These are phyloP conservation scores for Globisporangium spinosum DNA, from an alignment of 352 stramenopile genomes.

Conservation along the genomic window DNA sequence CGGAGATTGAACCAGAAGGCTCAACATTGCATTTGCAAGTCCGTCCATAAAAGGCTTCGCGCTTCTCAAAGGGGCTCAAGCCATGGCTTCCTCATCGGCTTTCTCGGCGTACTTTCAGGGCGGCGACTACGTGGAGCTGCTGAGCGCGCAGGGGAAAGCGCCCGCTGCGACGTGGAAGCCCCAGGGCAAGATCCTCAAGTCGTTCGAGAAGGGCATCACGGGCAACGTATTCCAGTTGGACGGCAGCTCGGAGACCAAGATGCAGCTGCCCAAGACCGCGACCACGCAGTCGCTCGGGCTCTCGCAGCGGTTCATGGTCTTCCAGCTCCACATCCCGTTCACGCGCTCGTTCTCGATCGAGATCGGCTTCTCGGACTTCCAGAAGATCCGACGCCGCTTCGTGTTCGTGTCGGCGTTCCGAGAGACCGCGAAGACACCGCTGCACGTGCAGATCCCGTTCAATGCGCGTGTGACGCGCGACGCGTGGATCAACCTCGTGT, in stretches of 20 bases:
- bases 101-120: constrained; percentile 64
- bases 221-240: constrained; percentile 78
- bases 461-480: constrained; percentile 43
- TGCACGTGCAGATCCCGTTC: constrained; percentile 74
- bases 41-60: not conserved
- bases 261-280: constrained; percentile 72
- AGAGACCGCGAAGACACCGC: constrained; percentile 43
- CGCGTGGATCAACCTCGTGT: constrained; percentile 74
- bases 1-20: not conserved
- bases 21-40: not conserved
- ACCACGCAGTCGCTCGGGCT: constrained; percentile 42
- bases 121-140: constrained; percentile 75
- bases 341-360: constrained; percentile 72
- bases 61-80: too few species aligned
- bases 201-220: constrained; percentile 79
- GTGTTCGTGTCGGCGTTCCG: constrained; percentile 79
- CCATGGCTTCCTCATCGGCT: not conserved
- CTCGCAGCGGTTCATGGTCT: constrained; percentile 69
- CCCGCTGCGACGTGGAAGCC: constrained; percentile 67
- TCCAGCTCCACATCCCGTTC: constrained; percentile 62
- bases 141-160: constrained; percentile 74
- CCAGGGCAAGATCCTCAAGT: constrained; percentile 72
- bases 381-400: constrained; percentile 68
- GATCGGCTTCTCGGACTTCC: constrained; percentile 73
- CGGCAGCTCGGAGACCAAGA: constrained; percentile 69